A percentile compares a stretch with the other conserved stretches of the same genome.
Conservation (phyloP, 164 flowering plant species). For the Cinnamomum chago region DNA sequence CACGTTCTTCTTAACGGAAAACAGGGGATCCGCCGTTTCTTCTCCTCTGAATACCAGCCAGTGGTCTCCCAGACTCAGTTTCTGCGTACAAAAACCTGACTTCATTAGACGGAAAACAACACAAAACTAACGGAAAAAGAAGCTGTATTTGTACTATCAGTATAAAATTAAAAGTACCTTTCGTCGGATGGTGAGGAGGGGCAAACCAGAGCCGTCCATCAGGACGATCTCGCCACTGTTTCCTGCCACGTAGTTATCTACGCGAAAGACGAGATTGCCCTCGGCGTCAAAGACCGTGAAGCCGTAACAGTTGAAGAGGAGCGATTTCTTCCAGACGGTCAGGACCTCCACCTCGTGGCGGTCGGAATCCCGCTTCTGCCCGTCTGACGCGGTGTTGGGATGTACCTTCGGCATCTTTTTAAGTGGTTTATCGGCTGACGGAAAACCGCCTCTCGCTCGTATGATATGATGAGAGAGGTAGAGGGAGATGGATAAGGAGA, state of each 20-base stretch:
- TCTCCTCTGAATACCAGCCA: slow-evolving; percentile 73
- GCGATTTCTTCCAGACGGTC: slow-evolving; percentile 89
- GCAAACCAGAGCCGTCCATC: slow-evolving; percentile 69
- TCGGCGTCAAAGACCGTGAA: slow-evolving; percentile 67
- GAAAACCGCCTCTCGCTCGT: background rate
- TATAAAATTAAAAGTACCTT: slow-evolving; percentile 59
- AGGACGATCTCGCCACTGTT: slow-evolving; percentile 51
- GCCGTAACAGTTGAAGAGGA: slow-evolving; percentile 70
- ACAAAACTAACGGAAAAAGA: background rate
- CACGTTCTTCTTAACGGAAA: slow-evolving; percentile 39
- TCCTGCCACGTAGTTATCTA: slow-evolving; percentile 62
- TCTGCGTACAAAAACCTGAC: slow-evolving; percentile 29
- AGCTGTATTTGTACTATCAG: too few species aligned
- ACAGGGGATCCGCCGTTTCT: slow-evolving; percentile 32
- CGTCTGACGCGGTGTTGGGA: background rate
- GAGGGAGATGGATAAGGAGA: background rate
- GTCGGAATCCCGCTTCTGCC: background rate
- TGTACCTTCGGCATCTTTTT: slow-evolving; percentile 2
- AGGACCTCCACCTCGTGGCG: slow-evolving; percentile 20
- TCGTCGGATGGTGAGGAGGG: slow-evolving; percentile 79
- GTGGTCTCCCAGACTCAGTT: slow-evolving; percentile 48
- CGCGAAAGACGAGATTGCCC: slow-evolving; percentile 68
- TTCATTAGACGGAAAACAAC: background rate
- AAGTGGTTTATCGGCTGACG: background rate
- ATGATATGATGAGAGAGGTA: background rate